Conservation (phyloP, 768 basidiomycete species). For the Floccularia luteovirens region DNA sequence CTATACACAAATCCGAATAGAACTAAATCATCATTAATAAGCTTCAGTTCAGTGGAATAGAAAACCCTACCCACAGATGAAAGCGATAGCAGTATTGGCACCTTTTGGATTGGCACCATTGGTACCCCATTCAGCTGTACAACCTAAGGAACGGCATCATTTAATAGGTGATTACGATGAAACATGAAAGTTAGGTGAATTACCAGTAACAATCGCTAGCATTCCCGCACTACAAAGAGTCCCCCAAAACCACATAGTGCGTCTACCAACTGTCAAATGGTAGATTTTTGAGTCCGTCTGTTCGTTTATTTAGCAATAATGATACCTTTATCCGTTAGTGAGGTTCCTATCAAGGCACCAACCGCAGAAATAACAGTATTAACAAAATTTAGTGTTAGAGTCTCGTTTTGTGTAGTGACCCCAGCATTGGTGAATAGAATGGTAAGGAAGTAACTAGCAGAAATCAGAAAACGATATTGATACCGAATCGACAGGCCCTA, state of each 20-base stretch:
- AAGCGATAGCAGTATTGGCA: conserved; percentile 36
- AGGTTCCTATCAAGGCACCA: conserved; percentile 33
- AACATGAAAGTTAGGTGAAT: not conserved
- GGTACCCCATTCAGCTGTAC: conserved; percentile 32
- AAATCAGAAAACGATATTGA: not conserved
- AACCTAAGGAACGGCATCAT: conserved; percentile 18
- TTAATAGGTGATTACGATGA: not conserved
- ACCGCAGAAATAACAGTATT: conserved; percentile 31
- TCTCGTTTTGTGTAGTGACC: conserved; percentile 27
- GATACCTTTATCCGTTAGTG: conserved; percentile 30
- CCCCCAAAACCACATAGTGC: conserved; percentile 41
- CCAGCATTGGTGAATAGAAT: conserved; percentile 32
- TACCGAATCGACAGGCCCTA: conserved; percentile 10
- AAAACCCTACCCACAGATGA: conserved; percentile 27
- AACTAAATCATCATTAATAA: conserved; percentile 20
- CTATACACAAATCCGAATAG: conserved; percentile 48
- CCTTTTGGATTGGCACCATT: conserved; percentile 26
- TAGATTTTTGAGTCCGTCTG: not conserved
- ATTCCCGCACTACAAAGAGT: conserved; percentile 28
- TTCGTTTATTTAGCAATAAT: not conserved
- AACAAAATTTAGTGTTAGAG: conserved; percentile 33
- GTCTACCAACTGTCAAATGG: conserved; percentile 24
- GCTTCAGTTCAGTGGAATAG: not conserved
- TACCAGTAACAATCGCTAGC: conserved; percentile 33
- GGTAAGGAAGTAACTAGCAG: conserved; percentile 31